Conservation (phyloP, 371 early-diverging fungal genomes). For the Actinomortierella wolfii region DNA sequence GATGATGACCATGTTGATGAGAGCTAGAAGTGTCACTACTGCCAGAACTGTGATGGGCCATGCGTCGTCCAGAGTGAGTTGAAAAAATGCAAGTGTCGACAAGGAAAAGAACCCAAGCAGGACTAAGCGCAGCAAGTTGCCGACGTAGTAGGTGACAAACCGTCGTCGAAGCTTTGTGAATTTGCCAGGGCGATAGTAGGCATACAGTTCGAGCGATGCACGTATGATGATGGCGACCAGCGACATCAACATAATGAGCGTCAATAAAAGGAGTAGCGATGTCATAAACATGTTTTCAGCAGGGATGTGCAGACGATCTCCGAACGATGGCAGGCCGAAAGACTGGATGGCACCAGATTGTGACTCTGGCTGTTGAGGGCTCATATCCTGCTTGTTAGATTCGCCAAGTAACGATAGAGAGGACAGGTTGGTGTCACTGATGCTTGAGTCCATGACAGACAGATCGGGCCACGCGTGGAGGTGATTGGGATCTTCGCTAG, state of each 20-base stretch:
- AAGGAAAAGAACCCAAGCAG: conserved; percentile 38
- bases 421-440: too few species aligned
- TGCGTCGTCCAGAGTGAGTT: conserved; percentile 33
- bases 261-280: conserved; percentile 22
- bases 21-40: conserved; percentile 18
- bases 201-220: conserved; percentile 23
- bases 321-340: conserved; percentile 20
- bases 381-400: not conserved
- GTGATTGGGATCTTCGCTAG: too few species aligned
- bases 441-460: not conserved
- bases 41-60: conserved; percentile 36
- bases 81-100: conserved; percentile 44
- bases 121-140: conserved; percentile 29
- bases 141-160: conserved; percentile 34
- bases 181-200: conserved; percentile 22
- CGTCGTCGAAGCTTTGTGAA: conserved; percentile 36
- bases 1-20: conserved; percentile 23
- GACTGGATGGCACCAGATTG: not conserved
- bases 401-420: too few species aligned
- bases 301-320: conserved; percentile 29
- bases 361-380: not conserved
- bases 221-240: conserved; percentile 20
- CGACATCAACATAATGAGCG: conserved; percentile 21
- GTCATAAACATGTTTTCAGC: conserved; percentile 45
- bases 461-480: not conserved